Conservation (phyloP, 129 eudicot species). For the Flaveria robusta region DNA sequence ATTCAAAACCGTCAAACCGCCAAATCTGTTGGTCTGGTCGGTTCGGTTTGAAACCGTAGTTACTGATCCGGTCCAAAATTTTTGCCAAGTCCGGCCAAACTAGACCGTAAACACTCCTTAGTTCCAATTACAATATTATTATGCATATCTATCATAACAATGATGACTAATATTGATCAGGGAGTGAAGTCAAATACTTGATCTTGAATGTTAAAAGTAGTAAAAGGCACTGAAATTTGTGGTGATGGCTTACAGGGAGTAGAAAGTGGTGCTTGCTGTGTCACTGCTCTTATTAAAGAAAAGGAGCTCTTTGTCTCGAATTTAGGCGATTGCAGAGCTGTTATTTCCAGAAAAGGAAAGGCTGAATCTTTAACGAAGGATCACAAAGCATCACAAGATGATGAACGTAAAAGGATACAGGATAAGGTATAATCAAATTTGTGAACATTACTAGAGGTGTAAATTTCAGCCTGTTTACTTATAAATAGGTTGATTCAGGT, state of each 20-base stretch:
- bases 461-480: not conserved
- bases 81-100: not conserved
- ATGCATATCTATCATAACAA: not conserved
- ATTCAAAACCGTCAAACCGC: not conserved
- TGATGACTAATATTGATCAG: not conserved
- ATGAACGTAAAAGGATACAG: slow-evolving; percentile 79
- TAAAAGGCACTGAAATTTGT: slow-evolving; percentile 3
- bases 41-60: too few species aligned
- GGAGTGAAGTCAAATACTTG: slow-evolving; percentile 3
- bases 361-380: slow-evolving; percentile 83
- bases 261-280: slow-evolving; percentile 90
- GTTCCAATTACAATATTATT: not conserved
- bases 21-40: too few species aligned
- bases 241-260: slow-evolving; percentile 53
- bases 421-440: slow-evolving; percentile 52
- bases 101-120: not conserved
- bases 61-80: too few species aligned
- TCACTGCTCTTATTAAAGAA: slow-evolving; percentile 73
- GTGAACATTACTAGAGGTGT: not conserved
- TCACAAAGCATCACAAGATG: slow-evolving; percentile 70
- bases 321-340: slow-evolving; percentile 93
- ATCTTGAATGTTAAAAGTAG: slow-evolving; percentile 13
- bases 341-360: slow-evolving; percentile 66
- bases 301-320: slow-evolving; percentile 71
- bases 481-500: not conserved